Conservation (phyloP, 257 asterid species). For the Petunia secreta region DNA sequence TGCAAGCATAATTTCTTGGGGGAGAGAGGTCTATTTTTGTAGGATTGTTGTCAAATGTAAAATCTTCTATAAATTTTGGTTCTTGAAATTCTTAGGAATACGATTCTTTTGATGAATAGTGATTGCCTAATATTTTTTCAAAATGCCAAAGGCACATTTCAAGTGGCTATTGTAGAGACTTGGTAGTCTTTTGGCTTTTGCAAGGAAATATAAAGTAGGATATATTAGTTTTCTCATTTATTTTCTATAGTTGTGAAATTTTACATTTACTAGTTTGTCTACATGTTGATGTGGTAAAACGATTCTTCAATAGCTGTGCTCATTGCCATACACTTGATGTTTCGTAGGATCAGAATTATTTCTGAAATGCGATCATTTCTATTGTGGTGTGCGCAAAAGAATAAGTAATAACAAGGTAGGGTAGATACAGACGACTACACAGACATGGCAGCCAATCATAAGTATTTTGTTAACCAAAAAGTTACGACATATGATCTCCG, state of each 20-base stretch:
- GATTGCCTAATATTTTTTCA: neutral
- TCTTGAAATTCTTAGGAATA: neutral
- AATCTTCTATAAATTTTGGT: neutral
- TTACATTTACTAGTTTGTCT: neutral
- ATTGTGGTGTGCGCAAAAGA: neutral
- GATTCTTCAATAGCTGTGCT: neutral
- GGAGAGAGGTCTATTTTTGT: neutral
- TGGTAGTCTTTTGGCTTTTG: too few relatives aligned
- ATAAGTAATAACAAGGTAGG: neutral
- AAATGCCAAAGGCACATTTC: neutral
- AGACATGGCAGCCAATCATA: neutral
- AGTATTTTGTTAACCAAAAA: neutral
- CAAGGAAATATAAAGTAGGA: too few relatives aligned
- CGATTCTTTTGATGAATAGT: neutral
- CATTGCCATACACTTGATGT: neutral
- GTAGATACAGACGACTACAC: neutral
- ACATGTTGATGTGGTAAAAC: neutral
- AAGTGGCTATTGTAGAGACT: neutral
- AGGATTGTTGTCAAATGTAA: slow-evolving; percentile 1
- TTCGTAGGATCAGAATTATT: too few relatives aligned
- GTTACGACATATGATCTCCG: neutral
- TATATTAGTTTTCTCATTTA: neutral
- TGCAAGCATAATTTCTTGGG: neutral
- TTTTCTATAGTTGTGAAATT: neutral
- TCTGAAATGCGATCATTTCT: too few relatives aligned